Percentiles rank a stretch among this genome's conserved stretches.
Conservation (phyloP, 805 yeast genomes). For the Tetrapisispora fleetii region DNA sequence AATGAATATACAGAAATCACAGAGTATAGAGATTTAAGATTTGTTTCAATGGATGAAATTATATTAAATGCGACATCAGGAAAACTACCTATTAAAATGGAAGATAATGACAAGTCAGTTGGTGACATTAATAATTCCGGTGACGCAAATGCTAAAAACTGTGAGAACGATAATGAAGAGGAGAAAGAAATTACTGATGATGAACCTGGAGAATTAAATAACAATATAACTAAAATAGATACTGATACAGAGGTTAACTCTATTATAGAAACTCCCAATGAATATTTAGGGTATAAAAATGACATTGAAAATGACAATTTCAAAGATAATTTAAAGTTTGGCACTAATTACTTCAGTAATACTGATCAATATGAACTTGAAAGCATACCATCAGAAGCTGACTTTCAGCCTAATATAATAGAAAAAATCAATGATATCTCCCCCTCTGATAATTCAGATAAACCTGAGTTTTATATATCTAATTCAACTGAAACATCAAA, state of each 20-base stretch:
- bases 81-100: neutral
- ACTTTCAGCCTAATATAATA: neutral
- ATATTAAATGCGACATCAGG: neutral
- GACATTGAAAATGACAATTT: neutral
- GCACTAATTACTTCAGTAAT: neutral
- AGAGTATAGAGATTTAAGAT: neutral
- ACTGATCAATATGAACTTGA: neutral
- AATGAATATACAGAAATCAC: neutral
- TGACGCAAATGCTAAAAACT: too few relatives aligned
- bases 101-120: neutral
- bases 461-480: neutral
- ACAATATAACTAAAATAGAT: neutral
- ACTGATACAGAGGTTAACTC: neutral
- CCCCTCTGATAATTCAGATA: neutral
- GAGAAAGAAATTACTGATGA: neutral
- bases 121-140: neutral
- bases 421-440: neutral
- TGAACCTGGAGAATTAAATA: neutral
- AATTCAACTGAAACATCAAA: neutral
- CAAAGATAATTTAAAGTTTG: neutral
- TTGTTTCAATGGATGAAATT: constrained; percentile 3
- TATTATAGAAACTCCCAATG: constrained; percentile 6
- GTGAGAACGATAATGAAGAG: too few relatives aligned
- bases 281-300: neutral
- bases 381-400: neutral